Percentiles rank a stretch among this genome's conserved stretches.
These are phyloP conservation scores for Xylaria grammica DNA, from an alignment of 495 filamentous ascomycete genomes.

Conservation along the genomic window DNA sequence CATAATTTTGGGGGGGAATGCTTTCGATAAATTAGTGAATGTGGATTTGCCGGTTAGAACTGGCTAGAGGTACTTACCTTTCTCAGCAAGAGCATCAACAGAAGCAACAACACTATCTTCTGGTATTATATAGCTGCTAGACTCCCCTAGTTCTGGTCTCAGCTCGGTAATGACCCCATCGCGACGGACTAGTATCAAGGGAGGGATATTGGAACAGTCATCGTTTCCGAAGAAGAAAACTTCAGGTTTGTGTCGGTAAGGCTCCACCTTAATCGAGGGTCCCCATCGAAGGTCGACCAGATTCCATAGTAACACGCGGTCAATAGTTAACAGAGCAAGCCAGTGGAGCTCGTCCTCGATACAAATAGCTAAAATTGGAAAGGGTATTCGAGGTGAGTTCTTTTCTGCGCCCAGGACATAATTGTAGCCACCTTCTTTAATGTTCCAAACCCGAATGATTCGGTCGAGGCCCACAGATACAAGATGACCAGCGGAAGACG, in stretches of 20 bases:
- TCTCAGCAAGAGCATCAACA: conserved; percentile 48
- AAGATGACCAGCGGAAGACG: conserved; percentile 62
- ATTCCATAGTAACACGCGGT: conserved; percentile 63
- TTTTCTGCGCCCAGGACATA: conserved; percentile 47
- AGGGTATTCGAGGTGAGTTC: conserved; percentile 43
- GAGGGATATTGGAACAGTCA: conserved; percentile 36
- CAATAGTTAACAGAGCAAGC: conserved; percentile 65
- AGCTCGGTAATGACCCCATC: conserved; percentile 64
- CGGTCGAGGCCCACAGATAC: conserved; percentile 72
- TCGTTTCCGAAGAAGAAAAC: conserved; percentile 62
- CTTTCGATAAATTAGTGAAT: conserved; percentile 27
- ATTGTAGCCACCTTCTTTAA: conserved; percentile 47
- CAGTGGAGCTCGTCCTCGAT: conserved; percentile 65
- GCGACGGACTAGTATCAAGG: conserved; percentile 60
- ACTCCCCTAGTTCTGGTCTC: conserved; percentile 35
- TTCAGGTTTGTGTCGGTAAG: conserved; percentile 58
- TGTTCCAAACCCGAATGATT: conserved; percentile 63
- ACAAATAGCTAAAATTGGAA: conserved; percentile 63
- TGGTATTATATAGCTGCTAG: conserved; percentile 47
- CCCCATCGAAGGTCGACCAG: conserved; percentile 58
- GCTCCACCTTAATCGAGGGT: conserved; percentile 49
- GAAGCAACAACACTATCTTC: conserved; percentile 49
- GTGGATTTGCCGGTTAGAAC: neutral
- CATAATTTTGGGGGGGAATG: conserved; percentile 38
- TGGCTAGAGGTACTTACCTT: conserved; percentile 34